phyloP scores from a whole-genome alignment of 257 asterid genomes.

The Salvia miltiorrhiza region DNA sequence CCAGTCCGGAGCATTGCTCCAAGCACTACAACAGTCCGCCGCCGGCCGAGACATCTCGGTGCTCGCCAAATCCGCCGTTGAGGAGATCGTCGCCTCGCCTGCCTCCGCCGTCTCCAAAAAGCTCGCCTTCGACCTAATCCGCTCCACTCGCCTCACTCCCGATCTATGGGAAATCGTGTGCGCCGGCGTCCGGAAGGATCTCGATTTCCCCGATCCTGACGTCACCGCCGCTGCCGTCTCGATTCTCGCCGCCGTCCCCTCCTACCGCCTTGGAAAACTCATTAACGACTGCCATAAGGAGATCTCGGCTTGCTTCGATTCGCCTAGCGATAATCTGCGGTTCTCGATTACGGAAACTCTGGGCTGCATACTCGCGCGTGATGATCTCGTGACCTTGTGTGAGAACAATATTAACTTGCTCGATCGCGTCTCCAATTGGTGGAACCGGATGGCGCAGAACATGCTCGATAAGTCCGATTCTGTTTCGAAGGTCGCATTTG shows the following conservation, averaged over 20 bases:
- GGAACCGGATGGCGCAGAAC: constrained; percentile 78
- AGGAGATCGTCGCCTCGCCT: constrained; percentile 93
- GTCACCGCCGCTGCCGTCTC: constrained; percentile 95
- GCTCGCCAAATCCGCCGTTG: constrained; percentile 90
- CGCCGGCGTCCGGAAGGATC: constrained; percentile 76
- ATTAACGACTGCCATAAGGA: constrained; percentile 76
- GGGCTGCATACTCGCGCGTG: constrained; percentile 90
- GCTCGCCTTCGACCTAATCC: constrained; percentile 88
- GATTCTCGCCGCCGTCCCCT: constrained; percentile 83
- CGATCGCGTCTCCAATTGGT: constrained; percentile 91
- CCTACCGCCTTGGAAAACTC: constrained; percentile 76
- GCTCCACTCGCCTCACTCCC: constrained; percentile 84
- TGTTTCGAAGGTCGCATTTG: constrained; percentile 89
- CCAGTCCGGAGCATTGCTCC: constrained; percentile 88
- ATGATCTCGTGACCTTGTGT: constrained; percentile 83
- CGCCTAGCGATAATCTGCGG: constrained; percentile 75
- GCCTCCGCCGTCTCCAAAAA: constrained; percentile 91
- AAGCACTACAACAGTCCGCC: constrained; percentile 92
- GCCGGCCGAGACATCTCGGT: constrained; percentile 91
- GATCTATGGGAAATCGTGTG: constrained; percentile 89
- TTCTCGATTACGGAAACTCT: constrained; percentile 89
- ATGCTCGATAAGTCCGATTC: constrained; percentile 84
- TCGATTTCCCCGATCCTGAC: constrained; percentile 92
- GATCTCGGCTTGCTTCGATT: constrained; percentile 79
- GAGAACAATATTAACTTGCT: constrained; percentile 81